Percentiles rank a stretch among this genome's conserved stretches.
phyloP scores from a whole-genome alignment of 805 yeast species.

The Ogataea paraovalis region DNA sequence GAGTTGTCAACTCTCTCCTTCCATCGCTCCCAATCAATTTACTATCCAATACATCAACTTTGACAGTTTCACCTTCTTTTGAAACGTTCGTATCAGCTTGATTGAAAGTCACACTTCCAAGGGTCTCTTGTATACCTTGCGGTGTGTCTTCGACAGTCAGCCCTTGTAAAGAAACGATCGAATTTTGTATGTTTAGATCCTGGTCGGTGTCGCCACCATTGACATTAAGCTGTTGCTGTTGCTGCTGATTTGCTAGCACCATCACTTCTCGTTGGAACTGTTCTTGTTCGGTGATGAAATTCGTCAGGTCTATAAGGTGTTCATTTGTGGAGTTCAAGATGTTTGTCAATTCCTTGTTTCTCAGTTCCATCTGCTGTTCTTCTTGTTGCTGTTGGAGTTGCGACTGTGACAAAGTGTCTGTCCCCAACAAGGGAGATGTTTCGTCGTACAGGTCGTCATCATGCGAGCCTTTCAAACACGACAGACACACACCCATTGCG shows the following conservation, averaged over 20 bases:
- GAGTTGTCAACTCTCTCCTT: not conserved
- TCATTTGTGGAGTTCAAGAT: slow-evolving; percentile 33
- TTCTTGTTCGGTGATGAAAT: slow-evolving; percentile 19
- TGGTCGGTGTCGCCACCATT: not conserved
- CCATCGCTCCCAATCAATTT: not conserved
- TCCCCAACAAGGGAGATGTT: slow-evolving; percentile 23
- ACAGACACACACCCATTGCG: slow-evolving; percentile 32
- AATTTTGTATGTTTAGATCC: not conserved
- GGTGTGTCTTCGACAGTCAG: not conserved
- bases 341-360: slow-evolving; percentile 31
- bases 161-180: slow-evolving; percentile 1
- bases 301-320: slow-evolving; percentile 28
- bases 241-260: not conserved
- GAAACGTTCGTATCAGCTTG: no score
- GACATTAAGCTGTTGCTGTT: not conserved
- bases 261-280: slow-evolving; percentile 1
- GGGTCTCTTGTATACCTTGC: not conserved
- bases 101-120: not conserved
- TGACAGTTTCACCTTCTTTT: not conserved
- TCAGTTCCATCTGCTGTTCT: slow-evolving; percentile 22
- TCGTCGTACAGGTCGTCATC: slow-evolving; percentile 26
- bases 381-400: slow-evolving; percentile 21
- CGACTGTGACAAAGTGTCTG: slow-evolving; percentile 15
- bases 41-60: not conserved
- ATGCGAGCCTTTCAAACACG: slow-evolving; percentile 24